These are phyloP conservation scores for Ganoderma sinense DNA, from an alignment of 1,284 basidiomycete species.

Conservation along the genomic window DNA sequence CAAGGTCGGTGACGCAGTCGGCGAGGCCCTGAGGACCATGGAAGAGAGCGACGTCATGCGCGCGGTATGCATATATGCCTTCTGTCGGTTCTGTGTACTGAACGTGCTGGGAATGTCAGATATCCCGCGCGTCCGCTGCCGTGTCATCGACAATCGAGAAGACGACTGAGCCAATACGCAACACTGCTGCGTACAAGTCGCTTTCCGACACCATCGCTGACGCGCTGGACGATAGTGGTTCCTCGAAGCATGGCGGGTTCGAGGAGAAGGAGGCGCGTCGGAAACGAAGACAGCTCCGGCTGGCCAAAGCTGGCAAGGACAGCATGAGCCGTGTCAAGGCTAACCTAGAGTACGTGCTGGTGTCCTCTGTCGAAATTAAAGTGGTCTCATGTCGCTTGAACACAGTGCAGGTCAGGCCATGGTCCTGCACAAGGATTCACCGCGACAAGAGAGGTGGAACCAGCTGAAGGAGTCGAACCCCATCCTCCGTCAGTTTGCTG, in stretches of 20 bases:
- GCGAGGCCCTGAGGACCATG: constrained; percentile 89
- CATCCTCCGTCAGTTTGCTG: constrained; percentile 65
- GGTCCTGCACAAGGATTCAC: constrained; percentile 84
- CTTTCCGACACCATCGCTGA: constrained; percentile 91
- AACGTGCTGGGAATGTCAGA: constrained; percentile 47
- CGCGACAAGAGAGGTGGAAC: constrained; percentile 81
- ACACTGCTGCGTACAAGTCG: constrained; percentile 94
- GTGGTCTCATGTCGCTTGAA: background rate
- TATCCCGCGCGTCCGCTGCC: constrained; percentile 81
- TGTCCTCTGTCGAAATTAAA: background rate
- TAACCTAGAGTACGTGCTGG: constrained; percentile 78
- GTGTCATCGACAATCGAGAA: constrained; percentile 82
- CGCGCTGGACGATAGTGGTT: constrained; percentile 93
- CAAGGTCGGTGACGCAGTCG: constrained; percentile 93
- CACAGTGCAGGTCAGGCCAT: constrained; percentile 84
- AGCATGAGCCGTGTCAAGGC: constrained; percentile 65
- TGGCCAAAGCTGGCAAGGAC: constrained; percentile 84
- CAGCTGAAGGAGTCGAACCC: constrained; percentile 79
- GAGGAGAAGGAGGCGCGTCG: constrained; percentile 91
- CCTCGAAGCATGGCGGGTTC: constrained; percentile 92
- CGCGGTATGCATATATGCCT: constrained; percentile 57
- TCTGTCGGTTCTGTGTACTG: background rate
- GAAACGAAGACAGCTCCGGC: constrained; percentile 74
- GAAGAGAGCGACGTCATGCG: constrained; percentile 95
- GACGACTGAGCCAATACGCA: constrained; percentile 92